phyloP scores from a whole-genome alignment of 2,329 filamentous ascomycete genomes.

The Penicillium sp. region DNA sequence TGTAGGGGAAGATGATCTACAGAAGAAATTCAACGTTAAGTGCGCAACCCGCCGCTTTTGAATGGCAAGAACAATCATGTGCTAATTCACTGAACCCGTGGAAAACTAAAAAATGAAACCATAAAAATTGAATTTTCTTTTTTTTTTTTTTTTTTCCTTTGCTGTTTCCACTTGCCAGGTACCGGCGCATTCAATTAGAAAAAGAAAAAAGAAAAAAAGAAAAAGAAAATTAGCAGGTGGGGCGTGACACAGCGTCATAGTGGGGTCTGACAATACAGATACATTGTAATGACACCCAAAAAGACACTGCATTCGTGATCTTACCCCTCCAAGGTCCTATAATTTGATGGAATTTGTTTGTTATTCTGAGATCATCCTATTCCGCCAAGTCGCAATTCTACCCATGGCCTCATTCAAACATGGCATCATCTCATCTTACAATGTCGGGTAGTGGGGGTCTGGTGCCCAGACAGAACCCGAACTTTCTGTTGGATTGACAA shows the following conservation, averaged over 20 bases:
- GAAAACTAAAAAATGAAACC: slow-evolving; percentile 18
- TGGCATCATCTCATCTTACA: background rate
- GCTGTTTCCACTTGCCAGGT: slow-evolving; percentile 7
- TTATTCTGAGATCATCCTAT: slow-evolving; percentile 4
- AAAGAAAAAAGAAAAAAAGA: background rate
- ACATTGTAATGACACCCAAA: slow-evolving; percentile 13
- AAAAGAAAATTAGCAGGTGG: slow-evolving; percentile 10
- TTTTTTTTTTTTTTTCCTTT: background rate
- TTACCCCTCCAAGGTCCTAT: slow-evolving; percentile 5
- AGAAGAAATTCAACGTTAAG: slow-evolving; percentile 14
- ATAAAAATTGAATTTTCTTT: background rate
- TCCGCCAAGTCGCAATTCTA: background rate
- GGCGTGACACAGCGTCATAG: slow-evolving; percentile 28
- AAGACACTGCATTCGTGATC: slow-evolving; percentile 5
- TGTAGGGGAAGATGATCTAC: slow-evolving; percentile 8
- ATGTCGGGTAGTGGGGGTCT: slow-evolving; percentile 12
- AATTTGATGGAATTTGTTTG: background rate
- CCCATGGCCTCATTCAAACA: background rate
- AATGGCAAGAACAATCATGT: slow-evolving; percentile 27
- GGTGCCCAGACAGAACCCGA: slow-evolving; percentile 12
- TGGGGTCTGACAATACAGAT: slow-evolving; percentile 24
- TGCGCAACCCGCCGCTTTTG: slow-evolving; percentile 21
- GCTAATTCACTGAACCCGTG: slow-evolving; percentile 23
- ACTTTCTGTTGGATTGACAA: background rate
- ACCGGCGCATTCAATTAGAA: slow-evolving; percentile 8